A percentile compares a stretch with the other conserved stretches of the same genome.
Conservation (phyloP, 2,329 filamentous ascomycete species). For the Aspergillus piperis region DNA sequence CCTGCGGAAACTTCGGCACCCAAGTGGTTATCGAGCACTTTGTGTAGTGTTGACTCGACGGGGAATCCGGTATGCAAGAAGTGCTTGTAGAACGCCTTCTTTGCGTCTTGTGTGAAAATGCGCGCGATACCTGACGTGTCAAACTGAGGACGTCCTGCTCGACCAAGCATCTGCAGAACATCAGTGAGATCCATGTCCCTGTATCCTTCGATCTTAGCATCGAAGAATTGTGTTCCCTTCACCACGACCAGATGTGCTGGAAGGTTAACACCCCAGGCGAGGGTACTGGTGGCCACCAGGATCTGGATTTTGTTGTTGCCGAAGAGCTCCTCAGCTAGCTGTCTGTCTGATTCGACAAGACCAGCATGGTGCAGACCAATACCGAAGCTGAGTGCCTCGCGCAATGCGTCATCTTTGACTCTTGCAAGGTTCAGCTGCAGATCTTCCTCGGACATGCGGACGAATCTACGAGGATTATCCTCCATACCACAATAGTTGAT, state of each 20-base stretch:
- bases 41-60: conserved; percentile 93
- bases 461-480: conserved; percentile 89
- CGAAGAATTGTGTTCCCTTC: conserved; percentile 97
- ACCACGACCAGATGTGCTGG: conserved; percentile 96
- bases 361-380: conserved; percentile 97
- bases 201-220: conserved; percentile 96
- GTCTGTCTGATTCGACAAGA: conserved; percentile 89
- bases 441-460: conserved; percentile 93
- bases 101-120: conserved; percentile 95
- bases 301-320: conserved; percentile 98
- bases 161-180: conserved; percentile 95
- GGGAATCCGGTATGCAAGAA: conserved; percentile 98
- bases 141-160: conserved; percentile 93
- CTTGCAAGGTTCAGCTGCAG: conserved; percentile 81
- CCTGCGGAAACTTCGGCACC: conserved; percentile 91
- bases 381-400: conserved; percentile 93
- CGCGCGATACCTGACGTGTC: conserved; percentile 93
- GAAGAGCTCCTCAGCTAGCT: conserved; percentile 90
- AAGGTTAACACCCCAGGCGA: conserved; percentile 97
- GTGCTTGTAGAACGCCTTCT: conserved; percentile 99
- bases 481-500: conserved; percentile 99
- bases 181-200: conserved; percentile 99
- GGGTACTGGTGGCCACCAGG: conserved; percentile 88
- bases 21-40: conserved; percentile 94
- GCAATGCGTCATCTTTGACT: conserved; percentile 89